Evolutionary conservation across 2,329 filamentous ascomycete species (phyloP).

Genomic region (Lachnellula cervina): DNA sequence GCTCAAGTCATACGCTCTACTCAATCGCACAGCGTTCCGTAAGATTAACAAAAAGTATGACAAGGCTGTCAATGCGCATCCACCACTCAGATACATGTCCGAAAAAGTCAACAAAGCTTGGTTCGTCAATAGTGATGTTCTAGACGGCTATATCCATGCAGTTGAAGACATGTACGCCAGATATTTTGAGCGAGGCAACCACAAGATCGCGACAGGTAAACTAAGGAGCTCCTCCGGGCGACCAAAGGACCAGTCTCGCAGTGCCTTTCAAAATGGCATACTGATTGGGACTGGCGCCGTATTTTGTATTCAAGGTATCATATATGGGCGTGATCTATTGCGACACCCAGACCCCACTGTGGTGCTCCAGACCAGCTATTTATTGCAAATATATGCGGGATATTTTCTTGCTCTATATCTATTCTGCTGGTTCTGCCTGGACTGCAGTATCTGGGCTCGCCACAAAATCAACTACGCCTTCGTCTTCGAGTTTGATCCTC

Average conservation of each 20-base stretch:
- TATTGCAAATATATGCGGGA: conserved; percentile 87
- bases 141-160: conserved; percentile 73
- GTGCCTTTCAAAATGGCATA: conserved; percentile 57
- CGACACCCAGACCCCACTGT: conserved; percentile 46
- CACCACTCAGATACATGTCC: conserved; percentile 75
- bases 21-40: conserved; percentile 89
- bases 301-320: conserved; percentile 60
- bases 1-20: conserved; percentile 81
- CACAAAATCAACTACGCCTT: conserved; percentile 94
- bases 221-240: conserved; percentile 67
- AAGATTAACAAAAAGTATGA: conserved; percentile 99
- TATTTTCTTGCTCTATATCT: conserved; percentile 82
- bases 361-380: conserved; percentile 54
- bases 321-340: conserved; percentile 52
- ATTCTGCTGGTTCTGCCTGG: conserved; percentile 77
- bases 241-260: conserved; percentile 50
- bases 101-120: conserved; percentile 87
- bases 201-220: conserved; percentile 85
- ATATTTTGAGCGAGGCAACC: conserved; percentile 91
- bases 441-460: conserved; percentile 75
- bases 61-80: conserved; percentile 77
- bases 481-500: conserved; percentile 91
- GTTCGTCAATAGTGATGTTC: conserved; percentile 84
- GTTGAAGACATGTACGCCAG: conserved; percentile 90
- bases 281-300: conserved; percentile 64